Conservation (phyloP, 805 yeast genomes). For the Kuraishia hungarica region DNA sequence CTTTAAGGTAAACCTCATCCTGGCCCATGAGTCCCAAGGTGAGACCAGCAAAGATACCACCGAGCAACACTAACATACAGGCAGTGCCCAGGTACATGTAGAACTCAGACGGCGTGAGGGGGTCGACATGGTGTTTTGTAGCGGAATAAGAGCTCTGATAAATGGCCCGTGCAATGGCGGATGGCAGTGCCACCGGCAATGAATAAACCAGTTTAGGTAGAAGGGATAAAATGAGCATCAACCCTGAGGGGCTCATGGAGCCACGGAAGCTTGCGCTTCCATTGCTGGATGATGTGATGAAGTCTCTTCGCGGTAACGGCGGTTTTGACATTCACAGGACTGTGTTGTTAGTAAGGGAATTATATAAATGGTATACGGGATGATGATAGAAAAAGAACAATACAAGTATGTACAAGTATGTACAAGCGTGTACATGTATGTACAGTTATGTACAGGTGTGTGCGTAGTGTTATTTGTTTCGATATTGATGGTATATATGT, state of each 20-base stretch:
- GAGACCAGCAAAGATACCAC: conserved; percentile 89
- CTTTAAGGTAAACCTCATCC: conserved; percentile 90
- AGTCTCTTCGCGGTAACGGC: not conserved
- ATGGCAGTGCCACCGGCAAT: conserved; percentile 11
- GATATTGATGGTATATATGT: no score
- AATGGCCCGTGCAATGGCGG: conserved; percentile 7
- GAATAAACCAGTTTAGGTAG: conserved; percentile 14
- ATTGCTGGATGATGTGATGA: not conserved
- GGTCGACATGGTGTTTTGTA: conserved; percentile 2
- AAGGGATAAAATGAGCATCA: conserved; percentile 11
- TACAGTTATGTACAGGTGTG: no score
- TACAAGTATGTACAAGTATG: no score
- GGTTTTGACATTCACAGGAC: conserved; percentile 1
- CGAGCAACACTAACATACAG: conserved; percentile 54
- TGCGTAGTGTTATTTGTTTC: no score
- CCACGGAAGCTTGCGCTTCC: not conserved
- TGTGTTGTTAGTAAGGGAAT: not conserved
- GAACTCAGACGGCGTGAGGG: conserved; percentile 25
- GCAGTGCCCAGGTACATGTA: conserved; percentile 46
- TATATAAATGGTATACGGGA: no score
- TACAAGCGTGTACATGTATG: no score
- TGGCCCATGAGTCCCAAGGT: conserved; percentile 98
- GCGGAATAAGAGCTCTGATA: conserved; percentile 4
- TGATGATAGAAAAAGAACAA: no score
- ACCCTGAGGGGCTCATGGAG: not conserved